Base-by-base conservation (phyloP, 495 filamentous ascomycete species). In the Physcia stellaris region DNA sequence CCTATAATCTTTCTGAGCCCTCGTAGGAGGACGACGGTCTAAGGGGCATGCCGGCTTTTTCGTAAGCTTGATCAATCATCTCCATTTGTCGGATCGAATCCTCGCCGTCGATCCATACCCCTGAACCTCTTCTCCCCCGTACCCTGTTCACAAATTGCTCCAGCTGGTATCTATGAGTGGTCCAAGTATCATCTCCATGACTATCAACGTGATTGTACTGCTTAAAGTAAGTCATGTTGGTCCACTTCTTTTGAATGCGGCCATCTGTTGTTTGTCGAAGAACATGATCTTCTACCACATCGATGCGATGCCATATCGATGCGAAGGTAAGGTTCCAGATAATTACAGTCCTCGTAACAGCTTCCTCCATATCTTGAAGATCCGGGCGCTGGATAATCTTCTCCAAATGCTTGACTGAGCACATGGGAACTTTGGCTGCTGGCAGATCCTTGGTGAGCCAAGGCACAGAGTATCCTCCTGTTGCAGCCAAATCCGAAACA, bases 121-220 rank as follows among this genome's bases (percentile, higher is more conserved):
- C 57, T 4, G 52, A 57, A 28, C 58, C 41, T 4, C 64, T 50
- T 0, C 64, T 64, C n/a, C n/a, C n/a, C 20, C 61, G 64, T 3
- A 77, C 45, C 17, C 47, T 53, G 45, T 75, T 68, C 12, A 77
- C 66, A 46, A 79, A 79, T 39, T 67, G 56, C 42, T 77, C 63
- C 5, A 79, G 53, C 52, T 71, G 63, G 42, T 68, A 56, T 9
- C 62, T 57, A 45, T 73, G 74, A 2, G 62, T 63, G 1, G 56
- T 46, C 73, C 72, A 77, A 43, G 57, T 60, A 9, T 47, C 37
- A 42, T 68, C 59, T 6, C 62, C 61, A 6, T 42, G 40, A 35
- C 57, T 45, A 7, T 56, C 47, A 1, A 31, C 46, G n/a, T n/a
- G n/a, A n/a, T n/a, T n/a, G 17, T 42, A 37, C 58, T 46, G 60